Conservation (phyloP, 768 basidiomycete species). For the Hortiboletus campestris region DNA sequence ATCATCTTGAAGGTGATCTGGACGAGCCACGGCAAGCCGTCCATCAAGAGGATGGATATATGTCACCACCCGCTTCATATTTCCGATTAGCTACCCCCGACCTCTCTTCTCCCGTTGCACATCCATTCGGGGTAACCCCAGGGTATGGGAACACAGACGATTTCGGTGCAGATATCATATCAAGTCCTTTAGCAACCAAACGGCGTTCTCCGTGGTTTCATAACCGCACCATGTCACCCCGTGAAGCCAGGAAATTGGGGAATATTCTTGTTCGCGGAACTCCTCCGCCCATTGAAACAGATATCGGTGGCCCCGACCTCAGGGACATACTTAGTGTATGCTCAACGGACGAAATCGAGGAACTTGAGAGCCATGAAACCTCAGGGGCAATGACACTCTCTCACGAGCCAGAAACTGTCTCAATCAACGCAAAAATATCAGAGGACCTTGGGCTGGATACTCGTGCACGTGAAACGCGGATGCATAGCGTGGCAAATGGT, state of each 20-base stretch:
- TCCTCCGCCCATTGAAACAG: conserved; percentile 20
- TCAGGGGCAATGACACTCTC: conserved; percentile 35
- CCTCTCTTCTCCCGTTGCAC: conserved; percentile 61
- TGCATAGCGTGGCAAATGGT: conserved; percentile 43
- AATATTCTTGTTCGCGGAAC: conserved; percentile 31
- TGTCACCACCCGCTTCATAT: conserved; percentile 64
- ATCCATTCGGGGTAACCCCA: conserved; percentile 21
- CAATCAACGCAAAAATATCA: conserved; percentile 22
- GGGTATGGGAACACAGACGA: conserved; percentile 31
- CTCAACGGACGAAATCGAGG: conserved; percentile 45
- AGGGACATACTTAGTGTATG: conserved; percentile 43
- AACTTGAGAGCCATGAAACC: conserved; percentile 22
- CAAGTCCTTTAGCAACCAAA: conserved; percentile 31
- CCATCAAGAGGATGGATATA: conserved; percentile 78
- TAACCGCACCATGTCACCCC: neutral
- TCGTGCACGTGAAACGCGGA: conserved; percentile 30
- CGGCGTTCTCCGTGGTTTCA: conserved; percentile 13
- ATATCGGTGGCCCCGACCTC: conserved; percentile 42
- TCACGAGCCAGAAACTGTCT: conserved; percentile 32
- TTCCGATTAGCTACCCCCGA: conserved; percentile 51
- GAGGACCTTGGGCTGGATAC: conserved; percentile 27
- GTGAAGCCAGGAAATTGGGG: neutral
- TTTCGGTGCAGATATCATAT: conserved; percentile 49
- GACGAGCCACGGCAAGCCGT: conserved; percentile 43
- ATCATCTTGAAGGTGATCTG: conserved; percentile 41